phyloP scores from a whole-genome alignment of 2,329 filamentous ascomycete species.

The Chaetomium globosum region DNA sequence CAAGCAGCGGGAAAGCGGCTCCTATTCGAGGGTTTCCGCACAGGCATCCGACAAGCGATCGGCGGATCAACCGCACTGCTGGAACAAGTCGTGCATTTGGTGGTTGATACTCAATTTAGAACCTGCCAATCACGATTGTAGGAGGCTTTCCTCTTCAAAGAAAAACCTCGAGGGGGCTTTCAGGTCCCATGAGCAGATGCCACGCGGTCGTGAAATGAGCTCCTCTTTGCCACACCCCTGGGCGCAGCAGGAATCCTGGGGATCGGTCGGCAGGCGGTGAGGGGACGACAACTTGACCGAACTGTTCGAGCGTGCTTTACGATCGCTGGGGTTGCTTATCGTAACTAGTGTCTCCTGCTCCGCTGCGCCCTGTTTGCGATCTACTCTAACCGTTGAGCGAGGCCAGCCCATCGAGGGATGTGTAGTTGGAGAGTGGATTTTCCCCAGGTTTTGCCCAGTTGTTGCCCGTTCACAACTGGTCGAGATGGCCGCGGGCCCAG shows the following conservation, averaged over 20 bases:
- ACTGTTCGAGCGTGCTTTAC: background rate
- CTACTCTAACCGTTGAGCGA: slow-evolving; percentile 1
- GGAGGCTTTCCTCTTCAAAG: background rate
- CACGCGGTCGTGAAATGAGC: slow-evolving; percentile 8
- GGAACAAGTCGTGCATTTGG: slow-evolving; percentile 23
- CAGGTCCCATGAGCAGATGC: slow-evolving; percentile 26
- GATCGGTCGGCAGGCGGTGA: slow-evolving; percentile 4
- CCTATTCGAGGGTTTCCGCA: slow-evolving; percentile 22
- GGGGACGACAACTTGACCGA: slow-evolving; percentile 1
- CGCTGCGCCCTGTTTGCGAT: slow-evolving; percentile 14
- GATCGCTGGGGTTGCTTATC: background rate
- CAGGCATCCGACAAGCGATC: slow-evolving; percentile 22
- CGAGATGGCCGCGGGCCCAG: background rate
- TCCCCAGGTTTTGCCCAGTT: slow-evolving; percentile 4
- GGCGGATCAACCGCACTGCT: slow-evolving; percentile 35
- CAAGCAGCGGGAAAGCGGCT: slow-evolving; percentile 9
- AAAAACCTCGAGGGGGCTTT: background rate
- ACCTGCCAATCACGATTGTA: slow-evolving; percentile 17
- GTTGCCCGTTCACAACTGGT: background rate
- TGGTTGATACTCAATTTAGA: slow-evolving; percentile 17
- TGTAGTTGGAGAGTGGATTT: background rate
- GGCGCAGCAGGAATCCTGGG: slow-evolving; percentile 11
- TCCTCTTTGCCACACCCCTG: slow-evolving; percentile 9
- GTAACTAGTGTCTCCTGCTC: slow-evolving; percentile 8
- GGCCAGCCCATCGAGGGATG: background rate